phyloP scores from a whole-genome alignment of 2,329 filamentous ascomycete genomes.

The Colletotrichum acutatum region DNA sequence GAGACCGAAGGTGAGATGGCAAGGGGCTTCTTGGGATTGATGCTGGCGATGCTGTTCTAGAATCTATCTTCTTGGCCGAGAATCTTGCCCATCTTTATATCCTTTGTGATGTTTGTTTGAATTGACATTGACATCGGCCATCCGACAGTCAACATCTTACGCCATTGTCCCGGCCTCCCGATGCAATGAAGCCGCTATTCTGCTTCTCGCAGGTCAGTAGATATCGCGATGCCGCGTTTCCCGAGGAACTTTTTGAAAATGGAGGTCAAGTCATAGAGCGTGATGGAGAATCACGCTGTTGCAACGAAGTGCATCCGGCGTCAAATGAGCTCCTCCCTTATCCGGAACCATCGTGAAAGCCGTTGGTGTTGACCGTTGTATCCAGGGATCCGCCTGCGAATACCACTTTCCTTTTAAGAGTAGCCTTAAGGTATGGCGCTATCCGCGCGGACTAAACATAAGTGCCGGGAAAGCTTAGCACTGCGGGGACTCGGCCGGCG shows the following conservation, averaged over 20 bases:
- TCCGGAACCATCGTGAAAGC: constrained; percentile 21
- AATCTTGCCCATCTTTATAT: constrained; percentile 1
- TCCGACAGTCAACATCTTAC: not conserved
- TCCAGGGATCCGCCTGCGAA: not conserved
- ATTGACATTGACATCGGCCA: not conserved
- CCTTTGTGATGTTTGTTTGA: not conserved
- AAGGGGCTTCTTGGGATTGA: constrained; percentile 5
- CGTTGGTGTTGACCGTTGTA: not conserved
- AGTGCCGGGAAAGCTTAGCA: constrained; percentile 6
- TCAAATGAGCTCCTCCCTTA: constrained; percentile 23
- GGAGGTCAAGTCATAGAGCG: not conserved
- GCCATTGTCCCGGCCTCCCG: not conserved
- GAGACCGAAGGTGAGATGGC: constrained; percentile 1
- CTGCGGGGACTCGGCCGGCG: not conserved
- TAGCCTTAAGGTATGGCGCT: constrained; percentile 1
- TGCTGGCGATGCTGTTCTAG: constrained; percentile 7
- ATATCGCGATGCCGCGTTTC: constrained; percentile 18
- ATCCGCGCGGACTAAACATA: constrained; percentile 1
- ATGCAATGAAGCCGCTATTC: constrained; percentile 13
- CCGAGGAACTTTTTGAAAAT: not conserved
- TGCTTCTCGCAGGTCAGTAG: constrained; percentile 24
- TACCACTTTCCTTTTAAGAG: constrained; percentile 30
- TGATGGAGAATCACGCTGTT: not conserved
- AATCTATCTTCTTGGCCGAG: not conserved
- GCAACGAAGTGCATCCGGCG: not conserved